Percentiles rank a stretch among this genome's conserved stretches.
Conservation (phyloP, 805 yeast genomes). For the Blastobotrys muscicola region DNA sequence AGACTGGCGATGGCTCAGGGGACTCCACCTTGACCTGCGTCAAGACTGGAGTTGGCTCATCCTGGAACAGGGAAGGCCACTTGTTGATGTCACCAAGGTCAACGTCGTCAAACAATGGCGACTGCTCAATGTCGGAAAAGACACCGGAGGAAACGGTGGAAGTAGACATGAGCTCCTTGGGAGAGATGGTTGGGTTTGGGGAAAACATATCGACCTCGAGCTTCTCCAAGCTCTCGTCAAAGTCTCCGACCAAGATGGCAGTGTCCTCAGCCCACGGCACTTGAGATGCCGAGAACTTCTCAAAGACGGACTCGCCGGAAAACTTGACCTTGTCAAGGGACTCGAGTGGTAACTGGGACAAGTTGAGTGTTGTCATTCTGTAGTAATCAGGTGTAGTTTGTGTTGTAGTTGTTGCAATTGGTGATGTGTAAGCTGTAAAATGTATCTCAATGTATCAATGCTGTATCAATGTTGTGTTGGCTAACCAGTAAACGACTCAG, state of each 20-base stretch:
- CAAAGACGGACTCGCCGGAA: constrained; percentile 25
- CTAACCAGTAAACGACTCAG: too few relatives aligned
- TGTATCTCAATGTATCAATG: too few relatives aligned
- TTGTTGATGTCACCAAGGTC: constrained; percentile 20
- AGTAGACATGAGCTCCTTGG: constrained; percentile 11
- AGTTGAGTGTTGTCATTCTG: too few relatives aligned
- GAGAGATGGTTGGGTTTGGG: constrained; percentile 13
- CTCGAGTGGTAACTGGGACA: too few relatives aligned
- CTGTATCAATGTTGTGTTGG: too few relatives aligned
- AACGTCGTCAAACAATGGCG: constrained; percentile 25
- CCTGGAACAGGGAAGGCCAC: constrained; percentile 30
- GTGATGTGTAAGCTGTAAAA: too few relatives aligned
- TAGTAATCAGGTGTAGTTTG: too few relatives aligned
- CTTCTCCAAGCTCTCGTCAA: too few relatives aligned
- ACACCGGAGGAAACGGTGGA: constrained; percentile 4
- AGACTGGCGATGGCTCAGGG: constrained; percentile 1
- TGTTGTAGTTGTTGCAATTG: too few relatives aligned
- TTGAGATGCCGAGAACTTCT: constrained; percentile 26
- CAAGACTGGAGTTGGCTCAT: constrained; percentile 3
- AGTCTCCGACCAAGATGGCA: too few relatives aligned
- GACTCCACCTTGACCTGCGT: neutral
- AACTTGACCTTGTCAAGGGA: constrained; percentile 4
- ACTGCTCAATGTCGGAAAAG: constrained; percentile 18
- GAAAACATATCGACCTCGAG: too few relatives aligned
- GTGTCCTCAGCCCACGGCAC: constrained; percentile 3